Percentiles rank a stretch among this genome's conserved stretches.
Evolutionary conservation across 306 rosid genomes (phyloP).

Genomic region (Corylus heterophylla): DNA sequence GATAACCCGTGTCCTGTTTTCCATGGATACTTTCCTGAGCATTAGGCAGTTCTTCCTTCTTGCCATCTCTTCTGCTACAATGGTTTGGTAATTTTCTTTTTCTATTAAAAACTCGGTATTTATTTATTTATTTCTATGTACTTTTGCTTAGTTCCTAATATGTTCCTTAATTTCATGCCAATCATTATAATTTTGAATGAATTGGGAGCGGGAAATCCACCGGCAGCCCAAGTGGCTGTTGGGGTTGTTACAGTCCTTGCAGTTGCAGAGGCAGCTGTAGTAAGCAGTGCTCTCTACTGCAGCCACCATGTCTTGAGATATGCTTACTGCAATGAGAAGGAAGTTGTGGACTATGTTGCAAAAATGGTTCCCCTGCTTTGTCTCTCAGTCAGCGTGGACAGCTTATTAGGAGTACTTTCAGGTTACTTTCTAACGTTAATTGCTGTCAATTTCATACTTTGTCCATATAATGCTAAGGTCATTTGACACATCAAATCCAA

Average conservation of each 20-base stretch:
- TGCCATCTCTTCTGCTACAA: slow-evolving; percentile 61
- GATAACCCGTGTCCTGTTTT: slow-evolving; percentile 38
- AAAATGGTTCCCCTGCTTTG: slow-evolving; percentile 54
- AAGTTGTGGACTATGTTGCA: slow-evolving; percentile 43
- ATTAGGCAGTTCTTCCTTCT: slow-evolving; percentile 39
- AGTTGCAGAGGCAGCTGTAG: slow-evolving; percentile 36
- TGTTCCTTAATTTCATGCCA: not conserved
- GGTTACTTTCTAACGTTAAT: slow-evolving; percentile 16
- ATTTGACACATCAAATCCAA: no score
- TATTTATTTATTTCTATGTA: not conserved
- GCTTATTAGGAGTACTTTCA: slow-evolving; percentile 32
- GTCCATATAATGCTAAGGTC: no score
- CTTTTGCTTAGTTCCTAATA: not conserved
- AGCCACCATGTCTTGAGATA: slow-evolving; percentile 41
- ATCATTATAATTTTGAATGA: slow-evolving; percentile 58
- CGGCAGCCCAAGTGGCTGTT: slow-evolving; percentile 43
- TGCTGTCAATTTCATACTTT: no score
- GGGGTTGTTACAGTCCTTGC: slow-evolving; percentile 38
- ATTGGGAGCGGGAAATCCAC: slow-evolving; percentile 63
- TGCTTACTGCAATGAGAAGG: slow-evolving; percentile 56
- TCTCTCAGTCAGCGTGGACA: slow-evolving; percentile 44
- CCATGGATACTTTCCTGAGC: slow-evolving; percentile 32
- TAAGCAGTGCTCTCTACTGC: slow-evolving; percentile 35
- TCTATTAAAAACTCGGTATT: no score
- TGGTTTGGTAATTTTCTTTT: slow-evolving; percentile 58